phyloP scores from a whole-genome alignment of 805 yeast species.

The Scheffersomyces stipitis region DNA sequence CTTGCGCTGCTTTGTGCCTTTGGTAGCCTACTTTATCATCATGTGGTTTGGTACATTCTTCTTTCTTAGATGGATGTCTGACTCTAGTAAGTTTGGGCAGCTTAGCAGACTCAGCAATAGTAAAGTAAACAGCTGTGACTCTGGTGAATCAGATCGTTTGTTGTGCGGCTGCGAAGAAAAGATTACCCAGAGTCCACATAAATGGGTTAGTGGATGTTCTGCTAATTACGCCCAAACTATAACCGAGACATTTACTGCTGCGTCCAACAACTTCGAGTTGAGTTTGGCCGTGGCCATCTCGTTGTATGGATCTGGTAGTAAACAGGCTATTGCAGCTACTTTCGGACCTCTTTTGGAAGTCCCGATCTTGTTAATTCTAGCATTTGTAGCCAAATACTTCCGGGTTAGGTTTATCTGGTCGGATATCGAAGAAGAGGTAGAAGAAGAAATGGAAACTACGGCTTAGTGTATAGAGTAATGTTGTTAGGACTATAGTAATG shows the following conservation, averaged over 20 bases:
- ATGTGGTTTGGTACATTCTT: conserved; percentile 48
- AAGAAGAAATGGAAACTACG: too few relatives aligned
- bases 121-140: neutral
- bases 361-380: conserved; percentile 45
- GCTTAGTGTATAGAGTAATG: too few relatives aligned
- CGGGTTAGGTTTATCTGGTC: conserved; percentile 25
- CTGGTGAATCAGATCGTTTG: conserved; percentile 12
- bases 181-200: conserved; percentile 5
- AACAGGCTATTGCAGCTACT: conserved; percentile 57
- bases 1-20: conserved; percentile 50
- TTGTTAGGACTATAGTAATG: too few relatives aligned
- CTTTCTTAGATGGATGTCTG: conserved; percentile 28
- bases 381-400: conserved; percentile 37
- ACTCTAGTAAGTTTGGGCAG: neutral
- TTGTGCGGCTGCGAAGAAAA: conserved; percentile 44
- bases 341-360: conserved; percentile 62
- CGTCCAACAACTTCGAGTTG: conserved; percentile 58
- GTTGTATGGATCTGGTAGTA: conserved; percentile 50
- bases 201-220: conserved; percentile 29
- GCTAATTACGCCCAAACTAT: conserved; percentile 42
- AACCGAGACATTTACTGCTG: conserved; percentile 57
- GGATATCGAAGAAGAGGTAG: conserved; percentile 15
- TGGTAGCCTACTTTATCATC: conserved; percentile 46
- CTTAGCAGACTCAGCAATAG: neutral
- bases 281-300: conserved; percentile 55